Base-by-base conservation (phyloP, 164 flowering plant genomes). In the Platanus orientalis region DNA sequence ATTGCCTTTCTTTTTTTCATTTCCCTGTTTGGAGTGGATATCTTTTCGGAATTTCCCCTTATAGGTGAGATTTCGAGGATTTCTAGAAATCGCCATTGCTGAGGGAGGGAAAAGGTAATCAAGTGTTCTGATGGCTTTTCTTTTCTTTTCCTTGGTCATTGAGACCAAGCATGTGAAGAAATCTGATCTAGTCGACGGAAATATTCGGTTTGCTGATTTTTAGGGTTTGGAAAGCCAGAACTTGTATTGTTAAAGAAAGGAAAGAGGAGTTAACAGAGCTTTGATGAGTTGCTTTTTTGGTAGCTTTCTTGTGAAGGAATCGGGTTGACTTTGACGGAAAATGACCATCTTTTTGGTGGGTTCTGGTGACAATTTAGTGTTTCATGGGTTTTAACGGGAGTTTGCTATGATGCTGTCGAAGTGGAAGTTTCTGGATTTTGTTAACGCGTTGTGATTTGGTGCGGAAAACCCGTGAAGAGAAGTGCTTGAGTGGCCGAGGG, bases 281-380 rank as follows among this genome's bases (percentile, higher is more conserved):
- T 51, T 19, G 14, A 1, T 52, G 53, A 50, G 54, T 57, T 60
- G 42, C 75, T 70, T 74, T 78, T 62, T 45, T 32, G 66, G 50
- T 78, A 58, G 54, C 81, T 72, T 81, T 66, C 72, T 54, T 74
- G 76, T 70, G 79, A 81, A 81, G 84, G 77, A 74, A 80, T 68
- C 54, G 47, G 49, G 52, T 54, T 57, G 62, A 63, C 19, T 32
- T 61, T 48, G 66, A 63, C 69, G n/a, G 42, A 54, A 59, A 52
- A n/a, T 14, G n/a, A 19, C 4, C 24, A 24, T 44, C 58, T 45
- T 53, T 64, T 44, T 64, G 42, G 12, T 36, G 62, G 40, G 14
- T 27, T 54, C 49, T 63, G 66, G 51, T 54, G 48, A 27, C n/a
- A 29, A 60, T 76, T 72, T 47, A 57, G 19, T 76, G 71, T 72